Evolutionary conservation across 2,329 filamentous ascomycete species (phyloP), one percentile per base, ranked within the genome.

Genomic region (Clathrospora elynae): DNA sequence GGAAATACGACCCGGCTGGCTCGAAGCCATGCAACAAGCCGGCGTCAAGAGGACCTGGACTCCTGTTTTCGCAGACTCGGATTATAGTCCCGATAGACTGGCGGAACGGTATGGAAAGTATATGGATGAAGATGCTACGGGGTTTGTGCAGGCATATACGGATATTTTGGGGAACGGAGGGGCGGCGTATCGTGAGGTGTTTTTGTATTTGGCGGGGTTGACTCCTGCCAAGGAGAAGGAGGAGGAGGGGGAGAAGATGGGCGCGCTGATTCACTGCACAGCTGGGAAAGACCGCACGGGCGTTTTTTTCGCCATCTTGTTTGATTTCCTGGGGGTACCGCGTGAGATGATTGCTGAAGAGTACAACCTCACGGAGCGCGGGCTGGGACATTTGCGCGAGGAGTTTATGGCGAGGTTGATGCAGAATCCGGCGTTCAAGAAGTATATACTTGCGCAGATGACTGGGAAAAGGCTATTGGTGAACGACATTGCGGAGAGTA

Each of bases 261-360:
- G 84, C 6, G 68, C 86, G 7, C 72, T 89, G 5, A 73, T 90
- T 6, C 86, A 91, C 61, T 90, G 87, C 67, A 87, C 86, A 0
- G 86, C 85, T 0, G 87, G 87, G 9, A 91, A 91, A 68, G 87
- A 91, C 65, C 77, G 87, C 29, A 90, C 87, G 0, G 87, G 87
- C 2, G 77, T 90, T 4, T 71, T 89, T 30, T 80, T 82, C 34
- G 87, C 85, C 3, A 57, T 91, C 26, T 64, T 90, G 6, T 74
- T 89, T 25, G 71, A 78, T 17, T 74, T 89, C 18, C 82, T 82
- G 6, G 83, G 83, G 3, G 82, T 88, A 0, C 67, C 75, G 1
- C 77, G 83, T 51, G 73, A 85, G 77, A n/a, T 34, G 1, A 66
- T 70, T 18, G 85, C 84, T 0, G 68, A 77, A 7, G 87, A 91